A percentile compares a stretch with the other conserved stretches of the same genome.
phyloP scores from a whole-genome alignment of 176 grass and related monocot genomes.

The Juncus inflexus region DNA sequence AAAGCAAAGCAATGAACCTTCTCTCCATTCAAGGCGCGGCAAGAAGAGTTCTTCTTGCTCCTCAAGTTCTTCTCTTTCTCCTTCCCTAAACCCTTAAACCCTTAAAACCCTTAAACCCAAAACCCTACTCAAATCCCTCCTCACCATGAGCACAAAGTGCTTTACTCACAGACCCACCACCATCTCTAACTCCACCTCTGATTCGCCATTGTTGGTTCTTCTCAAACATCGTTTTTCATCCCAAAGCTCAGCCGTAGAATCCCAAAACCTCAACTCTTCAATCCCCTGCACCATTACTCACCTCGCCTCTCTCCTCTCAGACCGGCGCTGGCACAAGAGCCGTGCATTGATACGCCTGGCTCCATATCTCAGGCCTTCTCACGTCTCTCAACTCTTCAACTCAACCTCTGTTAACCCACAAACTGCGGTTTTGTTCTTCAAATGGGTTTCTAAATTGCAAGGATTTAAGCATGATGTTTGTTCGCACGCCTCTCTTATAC shows the following conservation, averaged over 20 bases:
- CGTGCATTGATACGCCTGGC: slow-evolving; percentile 37
- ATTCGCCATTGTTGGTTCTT: neutral
- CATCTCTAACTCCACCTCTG: neutral
- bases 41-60: slow-evolving; percentile 22
- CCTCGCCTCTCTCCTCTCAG: slow-evolving; percentile 50
- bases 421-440: slow-evolving; percentile 65
- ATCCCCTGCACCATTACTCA: slow-evolving; percentile 31
- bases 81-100: neutral
- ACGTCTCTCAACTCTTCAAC: slow-evolving; percentile 50
- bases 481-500: slow-evolving; percentile 65
- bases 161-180: slow-evolving; percentile 20
- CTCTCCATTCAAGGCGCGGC: slow-evolving; percentile 16
- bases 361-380: slow-evolving; percentile 44
- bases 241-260: neutral
- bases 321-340: slow-evolving; percentile 47
- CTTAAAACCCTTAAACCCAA: slow-evolving; percentile 39
- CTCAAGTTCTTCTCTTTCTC: neutral
- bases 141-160: slow-evolving; percentile 34
- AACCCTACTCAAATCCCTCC: neutral
- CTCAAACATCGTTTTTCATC: slow-evolving; percentile 14
- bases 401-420: slow-evolving; percentile 32
- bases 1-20: neutral
- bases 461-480: slow-evolving; percentile 60
- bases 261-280: neutral
- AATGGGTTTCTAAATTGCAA: slow-evolving; percentile 42